These are phyloP conservation scores for Stemphylium vesicarium DNA, from an alignment of 2,329 filamentous ascomycete genomes.

Conservation along the genomic window DNA sequence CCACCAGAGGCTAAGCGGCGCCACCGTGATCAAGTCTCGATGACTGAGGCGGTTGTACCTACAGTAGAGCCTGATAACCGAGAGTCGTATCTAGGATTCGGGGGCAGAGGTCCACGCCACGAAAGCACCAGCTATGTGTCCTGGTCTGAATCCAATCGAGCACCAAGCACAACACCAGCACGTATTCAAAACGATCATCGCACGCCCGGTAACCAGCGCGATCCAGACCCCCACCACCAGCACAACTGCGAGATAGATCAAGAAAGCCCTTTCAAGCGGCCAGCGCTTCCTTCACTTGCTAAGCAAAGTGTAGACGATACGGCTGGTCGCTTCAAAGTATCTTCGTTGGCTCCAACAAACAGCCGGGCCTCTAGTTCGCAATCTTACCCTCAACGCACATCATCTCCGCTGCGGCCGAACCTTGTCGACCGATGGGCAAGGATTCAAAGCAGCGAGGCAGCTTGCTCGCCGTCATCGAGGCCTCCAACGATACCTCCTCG, in stretches of 20 bases:
- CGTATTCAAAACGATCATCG: not conserved
- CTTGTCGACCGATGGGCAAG: conserved; percentile 17
- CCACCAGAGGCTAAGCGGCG: conserved; percentile 14
- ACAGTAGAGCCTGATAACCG: conserved; percentile 45
- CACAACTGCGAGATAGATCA: conserved; percentile 2
- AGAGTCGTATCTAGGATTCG: conserved; percentile 47
- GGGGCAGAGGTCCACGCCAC: conserved; percentile 40
- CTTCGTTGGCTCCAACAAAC: conserved; percentile 26
- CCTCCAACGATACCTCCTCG: conserved; percentile 15
- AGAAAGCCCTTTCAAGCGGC: conserved; percentile 10
- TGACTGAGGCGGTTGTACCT: conserved; percentile 26
- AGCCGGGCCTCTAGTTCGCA: conserved; percentile 28
- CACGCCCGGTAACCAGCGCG: conserved; percentile 9
- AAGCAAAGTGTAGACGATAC: conserved; percentile 13
- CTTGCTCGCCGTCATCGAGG: conserved; percentile 26
- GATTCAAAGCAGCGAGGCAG: conserved; percentile 8
- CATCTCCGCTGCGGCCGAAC: conserved; percentile 26
- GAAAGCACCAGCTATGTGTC: conserved; percentile 47
- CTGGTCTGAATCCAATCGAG: conserved; percentile 51
- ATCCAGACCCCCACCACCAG: not conserved
- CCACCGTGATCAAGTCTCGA: conserved; percentile 16
- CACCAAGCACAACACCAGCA: conserved; percentile 22
- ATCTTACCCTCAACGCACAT: conserved; percentile 29
- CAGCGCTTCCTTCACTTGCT: conserved; percentile 10
- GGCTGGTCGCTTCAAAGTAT: conserved; percentile 21